Evolutionary conservation across 2,329 filamentous ascomycete genomes (phyloP).

Genomic region (Zymoseptoria passerinii): DNA sequence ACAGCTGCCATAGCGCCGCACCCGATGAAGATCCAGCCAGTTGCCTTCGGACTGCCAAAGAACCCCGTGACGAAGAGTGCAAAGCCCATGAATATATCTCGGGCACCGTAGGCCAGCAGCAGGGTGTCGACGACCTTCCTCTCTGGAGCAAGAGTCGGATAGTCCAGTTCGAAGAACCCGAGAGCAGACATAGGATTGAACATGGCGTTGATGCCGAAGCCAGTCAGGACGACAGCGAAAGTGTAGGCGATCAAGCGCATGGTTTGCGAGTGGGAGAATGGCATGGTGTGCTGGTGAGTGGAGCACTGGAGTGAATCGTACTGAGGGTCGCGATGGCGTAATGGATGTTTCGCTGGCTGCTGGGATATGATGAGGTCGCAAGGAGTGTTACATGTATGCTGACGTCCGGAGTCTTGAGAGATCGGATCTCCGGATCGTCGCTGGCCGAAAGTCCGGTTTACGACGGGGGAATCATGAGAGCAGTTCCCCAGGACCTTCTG

Average conservation of each 20-base stretch:
- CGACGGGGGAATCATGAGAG: neutral
- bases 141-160: constrained; percentile 25
- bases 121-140: constrained; percentile 34
- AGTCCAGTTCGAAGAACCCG: constrained; percentile 32
- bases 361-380: neutral
- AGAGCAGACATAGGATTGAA: constrained; percentile 30
- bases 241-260: constrained; percentile 2
- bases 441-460: neutral
- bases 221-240: constrained; percentile 27
- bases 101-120: constrained; percentile 41
- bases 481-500: neutral
- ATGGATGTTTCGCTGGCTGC: neutral
- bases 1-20: constrained; percentile 36
- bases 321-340: neutral
- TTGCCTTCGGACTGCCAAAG: constrained; percentile 32
- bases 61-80: constrained; percentile 33
- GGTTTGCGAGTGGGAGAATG: constrained; percentile 4
- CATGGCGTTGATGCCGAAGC: constrained; percentile 37
- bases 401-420: neutral
- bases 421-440: neutral
- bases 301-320: neutral
- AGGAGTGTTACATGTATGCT: neutral
- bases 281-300: neutral
- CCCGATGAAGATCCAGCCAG: constrained; percentile 39
- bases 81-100: constrained; percentile 44